Evolutionary conservation across 2,329 filamentous ascomycete species (phyloP).

Genomic region (Metarhizium sp.): DNA sequence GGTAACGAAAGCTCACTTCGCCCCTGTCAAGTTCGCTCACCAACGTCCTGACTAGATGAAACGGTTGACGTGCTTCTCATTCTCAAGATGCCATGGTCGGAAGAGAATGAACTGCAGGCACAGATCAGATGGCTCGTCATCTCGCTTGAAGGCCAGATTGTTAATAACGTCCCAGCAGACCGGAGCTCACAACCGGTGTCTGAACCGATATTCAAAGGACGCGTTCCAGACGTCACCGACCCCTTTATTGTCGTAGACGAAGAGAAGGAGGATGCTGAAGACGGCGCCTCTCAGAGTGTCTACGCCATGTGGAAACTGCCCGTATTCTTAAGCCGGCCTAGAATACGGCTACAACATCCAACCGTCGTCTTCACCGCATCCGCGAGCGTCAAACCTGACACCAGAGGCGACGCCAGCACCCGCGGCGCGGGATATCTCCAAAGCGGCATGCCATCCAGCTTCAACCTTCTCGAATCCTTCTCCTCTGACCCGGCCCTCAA

Average conservation of each 20-base stretch:
- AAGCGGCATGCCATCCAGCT: slow-evolving; percentile 57
- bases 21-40: neutral
- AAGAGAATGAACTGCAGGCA: slow-evolving; percentile 45
- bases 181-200: slow-evolving; percentile 37
- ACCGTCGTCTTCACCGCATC: slow-evolving; percentile 55
- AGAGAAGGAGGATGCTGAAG: slow-evolving; percentile 16
- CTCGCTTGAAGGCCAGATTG: slow-evolving; percentile 56
- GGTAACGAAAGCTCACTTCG: slow-evolving; percentile 37
- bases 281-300: slow-evolving; percentile 26
- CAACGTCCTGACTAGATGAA: slow-evolving; percentile 53
- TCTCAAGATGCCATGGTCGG: slow-evolving; percentile 52
- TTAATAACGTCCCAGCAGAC: slow-evolving; percentile 44
- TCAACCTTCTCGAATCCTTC: slow-evolving; percentile 72
- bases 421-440: slow-evolving; percentile 54
- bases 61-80: slow-evolving; percentile 59
- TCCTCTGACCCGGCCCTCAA: slow-evolving; percentile 53
- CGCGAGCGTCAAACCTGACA: slow-evolving; percentile 48
- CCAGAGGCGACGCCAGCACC: slow-evolving; percentile 15
- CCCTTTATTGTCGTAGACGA: slow-evolving; percentile 41
- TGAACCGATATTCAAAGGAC: slow-evolving; percentile 52
- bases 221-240: slow-evolving; percentile 38
- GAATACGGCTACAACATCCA: slow-evolving; percentile 57
- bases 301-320: slow-evolving; percentile 52
- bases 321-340: slow-evolving; percentile 48
- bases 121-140: slow-evolving; percentile 56